Evolutionary conservation across 805 yeast genomes (phyloP).

Genomic region (Pichia californica): DNA sequence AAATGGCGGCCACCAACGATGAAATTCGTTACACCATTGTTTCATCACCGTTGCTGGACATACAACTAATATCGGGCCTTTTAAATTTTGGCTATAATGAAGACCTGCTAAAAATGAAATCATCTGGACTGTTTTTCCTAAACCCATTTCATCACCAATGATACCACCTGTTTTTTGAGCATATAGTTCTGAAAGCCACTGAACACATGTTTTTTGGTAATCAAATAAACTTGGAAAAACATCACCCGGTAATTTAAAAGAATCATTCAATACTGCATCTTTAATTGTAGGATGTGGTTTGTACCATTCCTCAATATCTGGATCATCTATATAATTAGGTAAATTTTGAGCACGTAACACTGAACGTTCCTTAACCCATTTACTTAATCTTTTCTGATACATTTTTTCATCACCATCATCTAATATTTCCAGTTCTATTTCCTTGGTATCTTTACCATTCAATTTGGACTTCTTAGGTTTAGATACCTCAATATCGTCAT

Average conservation of each 20-base stretch:
- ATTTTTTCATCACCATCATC: slow-evolving; percentile 79
- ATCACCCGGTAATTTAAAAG: slow-evolving; percentile 82
- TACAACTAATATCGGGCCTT: slow-evolving; percentile 76
- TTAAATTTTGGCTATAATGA: slow-evolving; percentile 70
- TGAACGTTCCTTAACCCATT: slow-evolving; percentile 56
- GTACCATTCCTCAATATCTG: slow-evolving; percentile 50
- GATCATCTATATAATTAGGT: slow-evolving; percentile 24
- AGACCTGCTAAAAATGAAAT: slow-evolving; percentile 87
- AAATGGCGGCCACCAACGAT: slow-evolving; percentile 97
- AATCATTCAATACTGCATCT: slow-evolving; percentile 68
- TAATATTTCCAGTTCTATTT: slow-evolving; percentile 34
- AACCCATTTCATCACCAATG: slow-evolving; percentile 96
- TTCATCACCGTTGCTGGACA: slow-evolving; percentile 96
- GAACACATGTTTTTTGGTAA: slow-evolving; percentile 93
- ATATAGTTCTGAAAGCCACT: slow-evolving; percentile 95
- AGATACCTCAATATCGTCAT: neutral
- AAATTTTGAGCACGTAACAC: slow-evolving; percentile 31
- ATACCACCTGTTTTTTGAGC: slow-evolving; percentile 90
- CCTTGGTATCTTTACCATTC: too few species aligned
- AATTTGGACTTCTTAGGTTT: slow-evolving; percentile 12
- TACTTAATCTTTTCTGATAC: slow-evolving; percentile 52
- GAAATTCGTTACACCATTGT: slow-evolving; percentile 97
- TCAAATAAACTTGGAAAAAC: slow-evolving; percentile 81
- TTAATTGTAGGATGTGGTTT: slow-evolving; percentile 71
- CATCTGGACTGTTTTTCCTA: slow-evolving; percentile 92